phyloP scores from a whole-genome alignment of 2,329 filamentous ascomycete species.

The Colletotrichum orbiculare region DNA sequence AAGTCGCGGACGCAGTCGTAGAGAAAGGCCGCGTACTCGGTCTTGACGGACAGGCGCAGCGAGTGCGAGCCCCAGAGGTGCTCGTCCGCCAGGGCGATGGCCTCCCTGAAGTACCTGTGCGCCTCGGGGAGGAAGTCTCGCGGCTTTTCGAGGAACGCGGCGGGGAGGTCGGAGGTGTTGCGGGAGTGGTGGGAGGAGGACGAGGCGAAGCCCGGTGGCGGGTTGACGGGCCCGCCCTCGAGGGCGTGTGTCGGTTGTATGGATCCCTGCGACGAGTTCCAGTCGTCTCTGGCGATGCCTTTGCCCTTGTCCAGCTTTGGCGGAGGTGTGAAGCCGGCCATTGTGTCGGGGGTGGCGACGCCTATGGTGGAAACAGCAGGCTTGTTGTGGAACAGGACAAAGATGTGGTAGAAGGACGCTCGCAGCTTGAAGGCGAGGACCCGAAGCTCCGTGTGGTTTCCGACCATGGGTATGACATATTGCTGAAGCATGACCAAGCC shows the following conservation, averaged over 20 bases:
- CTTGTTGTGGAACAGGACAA: constrained; percentile 94
- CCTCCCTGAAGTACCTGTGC: constrained; percentile 82
- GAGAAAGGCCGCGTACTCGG: constrained; percentile 92
- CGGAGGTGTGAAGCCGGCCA: constrained; percentile 49
- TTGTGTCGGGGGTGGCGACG: constrained; percentile 59
- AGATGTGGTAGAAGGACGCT: constrained; percentile 96
- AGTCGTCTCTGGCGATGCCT: constrained; percentile 56
- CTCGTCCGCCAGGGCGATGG: constrained; percentile 77
- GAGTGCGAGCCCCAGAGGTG: constrained; percentile 90
- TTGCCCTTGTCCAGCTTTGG: constrained; percentile 60
- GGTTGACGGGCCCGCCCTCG: constrained; percentile 69
- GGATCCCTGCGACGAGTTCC: constrained; percentile 56
- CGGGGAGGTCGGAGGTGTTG: constrained; percentile 46
- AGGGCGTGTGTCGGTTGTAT: constrained; percentile 60
- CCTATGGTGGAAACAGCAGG: constrained; percentile 77
- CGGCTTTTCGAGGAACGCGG: constrained; percentile 78
- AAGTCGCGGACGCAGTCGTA: constrained; percentile 92
- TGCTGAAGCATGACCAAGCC: constrained; percentile 88
- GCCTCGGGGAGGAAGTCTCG: constrained; percentile 87
- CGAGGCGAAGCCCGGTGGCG: constrained; percentile 65
- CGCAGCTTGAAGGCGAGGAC: constrained; percentile 92
- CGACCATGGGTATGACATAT: constrained; percentile 87
- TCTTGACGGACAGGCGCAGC: constrained; percentile 86
- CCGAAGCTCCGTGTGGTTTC: constrained; percentile 82
- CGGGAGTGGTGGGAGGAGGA: constrained; percentile 17